A percentile compares a stretch with the other conserved stretches of the same genome.
These are phyloP conservation scores for Botrytis galanthina DNA, from an alignment of 2,329 filamentous ascomycete species.

Conservation along the genomic window DNA sequence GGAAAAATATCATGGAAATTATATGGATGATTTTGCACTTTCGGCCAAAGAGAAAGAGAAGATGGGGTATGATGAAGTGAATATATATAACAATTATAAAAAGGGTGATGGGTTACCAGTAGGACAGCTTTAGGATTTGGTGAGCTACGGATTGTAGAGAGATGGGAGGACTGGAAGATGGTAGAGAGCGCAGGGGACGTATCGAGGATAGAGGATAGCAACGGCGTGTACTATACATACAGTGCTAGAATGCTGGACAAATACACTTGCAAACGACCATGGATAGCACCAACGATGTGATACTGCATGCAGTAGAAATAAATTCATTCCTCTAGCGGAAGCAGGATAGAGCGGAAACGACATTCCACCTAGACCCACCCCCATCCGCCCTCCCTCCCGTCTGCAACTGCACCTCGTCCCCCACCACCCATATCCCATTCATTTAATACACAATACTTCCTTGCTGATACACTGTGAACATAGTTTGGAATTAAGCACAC, in stretches of 20 bases:
- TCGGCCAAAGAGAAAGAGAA: neutral
- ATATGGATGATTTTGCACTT: neutral
- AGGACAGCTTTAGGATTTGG: neutral
- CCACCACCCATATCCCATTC: neutral
- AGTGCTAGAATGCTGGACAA: neutral
- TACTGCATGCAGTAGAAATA: neutral
- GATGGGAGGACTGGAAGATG: neutral
- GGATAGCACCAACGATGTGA: neutral
- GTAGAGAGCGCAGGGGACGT: neutral
- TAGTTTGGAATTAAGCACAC: fast-evolving
- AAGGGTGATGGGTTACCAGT: neutral
- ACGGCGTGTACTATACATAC: neutral
- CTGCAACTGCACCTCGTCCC: neutral
- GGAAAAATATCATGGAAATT: constrained; percentile 1
- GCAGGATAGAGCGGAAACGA: neutral
- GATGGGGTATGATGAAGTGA: neutral
- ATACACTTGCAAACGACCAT: neutral
- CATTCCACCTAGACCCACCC: neutral
- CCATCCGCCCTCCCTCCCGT: neutral
- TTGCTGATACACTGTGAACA: neutral
- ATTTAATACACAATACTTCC: neutral
- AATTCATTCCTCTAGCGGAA: neutral
- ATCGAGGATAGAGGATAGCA: neutral
- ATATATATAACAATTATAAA: constrained; percentile 2
- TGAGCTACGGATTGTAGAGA: neutral